phyloP scores from a whole-genome alignment of 495 filamentous ascomycete species.

The Podospora fimiseda region DNA sequence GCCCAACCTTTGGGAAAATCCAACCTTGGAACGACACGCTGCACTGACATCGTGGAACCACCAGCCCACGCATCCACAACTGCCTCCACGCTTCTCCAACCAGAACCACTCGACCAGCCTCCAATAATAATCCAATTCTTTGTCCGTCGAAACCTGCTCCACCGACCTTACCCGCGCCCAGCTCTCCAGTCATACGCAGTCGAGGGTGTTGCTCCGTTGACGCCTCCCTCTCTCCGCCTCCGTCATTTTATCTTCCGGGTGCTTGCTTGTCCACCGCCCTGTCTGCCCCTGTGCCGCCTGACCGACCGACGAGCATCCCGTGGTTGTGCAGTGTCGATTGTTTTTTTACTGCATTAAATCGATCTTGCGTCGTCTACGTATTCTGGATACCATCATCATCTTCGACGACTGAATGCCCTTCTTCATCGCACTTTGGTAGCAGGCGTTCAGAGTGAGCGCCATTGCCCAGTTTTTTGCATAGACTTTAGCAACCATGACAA shows the following conservation, averaged over 20 bases:
- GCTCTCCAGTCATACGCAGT: background rate
- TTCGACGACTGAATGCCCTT: background rate
- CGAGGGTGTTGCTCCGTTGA: background rate
- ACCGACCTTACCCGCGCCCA: background rate
- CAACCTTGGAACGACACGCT: conserved; percentile 26
- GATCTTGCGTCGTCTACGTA: background rate
- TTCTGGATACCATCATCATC: background rate
- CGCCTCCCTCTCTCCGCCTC: background rate
- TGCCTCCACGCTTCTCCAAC: conserved; percentile 9
- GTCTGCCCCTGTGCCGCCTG: conserved; percentile 3
- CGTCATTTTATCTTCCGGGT: conserved; percentile 7
- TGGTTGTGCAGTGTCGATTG: background rate
- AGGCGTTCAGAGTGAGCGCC: background rate
- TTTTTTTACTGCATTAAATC: conserved; percentile 1
- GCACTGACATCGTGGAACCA: conserved; percentile 4
- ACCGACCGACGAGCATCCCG: conserved; percentile 1
- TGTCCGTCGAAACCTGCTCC: conserved; percentile 7
- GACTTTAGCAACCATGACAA: conserved; percentile 20
- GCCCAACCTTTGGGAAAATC: conserved; percentile 1
- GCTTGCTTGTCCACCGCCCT: conserved; percentile 6
- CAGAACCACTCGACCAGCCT: conserved; percentile 8
- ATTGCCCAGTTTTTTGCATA: background rate
- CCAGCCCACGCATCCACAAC: background rate
- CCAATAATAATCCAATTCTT: too few species aligned
- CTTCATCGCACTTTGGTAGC: background rate